Base-by-base conservation (phyloP, 2,329 filamentous ascomycete species). In the Pseudopyricularia javanii region DNA sequence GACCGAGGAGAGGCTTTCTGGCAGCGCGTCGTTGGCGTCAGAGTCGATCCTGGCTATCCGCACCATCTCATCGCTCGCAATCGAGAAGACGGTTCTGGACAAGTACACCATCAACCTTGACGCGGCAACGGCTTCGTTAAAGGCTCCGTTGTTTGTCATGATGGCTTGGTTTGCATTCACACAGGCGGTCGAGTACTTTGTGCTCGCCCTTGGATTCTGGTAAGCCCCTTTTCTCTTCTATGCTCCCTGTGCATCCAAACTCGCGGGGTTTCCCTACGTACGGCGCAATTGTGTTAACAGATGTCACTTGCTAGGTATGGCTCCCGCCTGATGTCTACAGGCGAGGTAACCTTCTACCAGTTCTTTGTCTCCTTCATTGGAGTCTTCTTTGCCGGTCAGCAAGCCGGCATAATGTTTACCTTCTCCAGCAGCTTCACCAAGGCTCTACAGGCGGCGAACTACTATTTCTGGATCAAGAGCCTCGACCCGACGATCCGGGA, bases 381-480 rank as follows among this genome's bases (percentile, higher is more conserved):
- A 3, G 69, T 78, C 6, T 70, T 77, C 35, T 75, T 70, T 56
- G 68, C 67, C 0, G 70, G 67, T 0, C 69, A 74, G 63, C 67
- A 67, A 2, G 64, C 69, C 0, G 60, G 64, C 1, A 64, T 68
- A 49, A 60, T 74, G 8, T 74, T 74, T 58, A 62, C 70, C 47
- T 74, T 75, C 59, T 73, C 74, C 1, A 75, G 72, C 5, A 76
- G 71, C 55, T 70, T 80, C 53, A 78, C 75, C 47, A 78, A 76
- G 59, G 74, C 70, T 2, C 66, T 67, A 20, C 66, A 68, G 9
- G 69, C 71, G 4, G 73, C 72, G 33, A 76, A 76, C 57, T 76
- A 77, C 61, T 70, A 75, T 51, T 68, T 75, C 59, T 73, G 71
- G 73, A 66, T 77, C 22, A 61, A 63, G n/a, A 59, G 64, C 30